Percentiles rank a stretch among this genome's conserved stretches.
Conservation (phyloP, 176 grass and related monocot species). For the Triticum dicoccoides region DNA sequence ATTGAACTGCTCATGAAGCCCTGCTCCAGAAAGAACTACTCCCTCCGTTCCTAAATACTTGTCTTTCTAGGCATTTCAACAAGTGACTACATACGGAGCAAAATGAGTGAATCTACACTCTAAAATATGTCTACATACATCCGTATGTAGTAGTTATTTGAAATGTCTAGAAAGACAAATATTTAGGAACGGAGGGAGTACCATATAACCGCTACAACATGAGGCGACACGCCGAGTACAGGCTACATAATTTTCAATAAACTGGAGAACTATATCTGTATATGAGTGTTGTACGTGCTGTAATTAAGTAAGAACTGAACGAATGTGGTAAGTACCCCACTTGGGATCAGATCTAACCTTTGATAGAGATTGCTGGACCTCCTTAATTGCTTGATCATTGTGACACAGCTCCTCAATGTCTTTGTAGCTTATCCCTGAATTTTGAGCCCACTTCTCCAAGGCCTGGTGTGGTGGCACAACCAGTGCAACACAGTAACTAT, state of each 20-base stretch:
- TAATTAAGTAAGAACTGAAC: not conserved
- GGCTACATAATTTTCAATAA: not conserved
- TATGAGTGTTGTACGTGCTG: not conserved
- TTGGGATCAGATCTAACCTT: conserved; percentile 43
- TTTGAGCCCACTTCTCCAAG: conserved; percentile 68
- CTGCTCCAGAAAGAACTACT: no score
- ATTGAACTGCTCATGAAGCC: no score
- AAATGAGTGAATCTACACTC: no score
- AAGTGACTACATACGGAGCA: no score
- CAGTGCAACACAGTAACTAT: conserved; percentile 76
- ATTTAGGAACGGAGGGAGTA: no score
- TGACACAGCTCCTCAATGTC: conserved; percentile 61
- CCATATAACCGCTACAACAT: not conserved
- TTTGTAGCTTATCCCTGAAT: conserved; percentile 44
- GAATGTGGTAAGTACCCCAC: not conserved
- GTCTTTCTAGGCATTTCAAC: no score
- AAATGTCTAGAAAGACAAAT: no score
- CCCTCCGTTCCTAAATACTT: no score
- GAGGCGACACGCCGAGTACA: not conserved
- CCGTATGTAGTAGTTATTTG: no score
- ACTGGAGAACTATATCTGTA: not conserved
- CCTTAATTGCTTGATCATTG: conserved; percentile 53
- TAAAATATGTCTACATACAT: no score
- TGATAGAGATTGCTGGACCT: conserved; percentile 70
- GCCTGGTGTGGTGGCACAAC: conserved; percentile 51